These are phyloP conservation scores for Penicillium flavigenum DNA, from an alignment of 495 filamentous ascomycete species.

Conservation along the genomic window DNA sequence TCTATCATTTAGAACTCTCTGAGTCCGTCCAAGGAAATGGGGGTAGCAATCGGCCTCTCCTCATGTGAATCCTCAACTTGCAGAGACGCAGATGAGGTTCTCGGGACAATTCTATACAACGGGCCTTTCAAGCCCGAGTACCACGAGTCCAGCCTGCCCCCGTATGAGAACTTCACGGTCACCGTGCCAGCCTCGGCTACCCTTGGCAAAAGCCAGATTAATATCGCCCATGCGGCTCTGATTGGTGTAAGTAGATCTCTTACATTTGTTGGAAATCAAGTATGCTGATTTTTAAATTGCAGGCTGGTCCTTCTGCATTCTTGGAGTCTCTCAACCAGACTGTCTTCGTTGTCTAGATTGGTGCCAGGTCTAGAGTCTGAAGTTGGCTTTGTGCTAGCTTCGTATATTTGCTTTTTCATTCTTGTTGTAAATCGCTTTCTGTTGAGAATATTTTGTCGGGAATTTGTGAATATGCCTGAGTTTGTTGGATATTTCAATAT, in stretches of 20 bases:
- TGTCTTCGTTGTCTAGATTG: conserved; percentile 6
- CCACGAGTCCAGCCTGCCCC: conserved; percentile 27
- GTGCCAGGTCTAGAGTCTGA: not conserved
- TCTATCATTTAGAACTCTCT: conserved; percentile 26
- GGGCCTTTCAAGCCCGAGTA: conserved; percentile 34
- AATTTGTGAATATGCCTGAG: not conserved
- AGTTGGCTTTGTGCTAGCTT: not conserved
- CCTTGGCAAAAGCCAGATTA: conserved; percentile 28
- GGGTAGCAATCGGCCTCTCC: conserved; percentile 36
- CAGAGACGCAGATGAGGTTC: conserved; percentile 16
- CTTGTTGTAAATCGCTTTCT: conserved; percentile 2
- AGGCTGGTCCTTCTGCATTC: conserved; percentile 23
- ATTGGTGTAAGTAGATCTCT: conserved; percentile 35
- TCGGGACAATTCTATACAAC: conserved; percentile 35
- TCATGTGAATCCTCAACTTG: conserved; percentile 26
- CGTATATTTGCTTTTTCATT: conserved; percentile 3
- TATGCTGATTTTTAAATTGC: not conserved
- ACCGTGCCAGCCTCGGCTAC: conserved; percentile 22
- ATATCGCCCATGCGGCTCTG: conserved; percentile 37
- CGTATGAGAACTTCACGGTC: conserved; percentile 44
- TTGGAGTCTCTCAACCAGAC: conserved; percentile 25
- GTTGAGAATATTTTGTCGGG: not conserved
- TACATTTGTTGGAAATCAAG: not conserved
- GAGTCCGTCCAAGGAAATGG: conserved; percentile 31
- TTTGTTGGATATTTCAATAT: not conserved